Evolutionary conservation across 2,329 filamentous ascomycete species (phyloP), one percentile per base, ranked within the genome.

Genomic region (Alternaria incomplexa): DNA sequence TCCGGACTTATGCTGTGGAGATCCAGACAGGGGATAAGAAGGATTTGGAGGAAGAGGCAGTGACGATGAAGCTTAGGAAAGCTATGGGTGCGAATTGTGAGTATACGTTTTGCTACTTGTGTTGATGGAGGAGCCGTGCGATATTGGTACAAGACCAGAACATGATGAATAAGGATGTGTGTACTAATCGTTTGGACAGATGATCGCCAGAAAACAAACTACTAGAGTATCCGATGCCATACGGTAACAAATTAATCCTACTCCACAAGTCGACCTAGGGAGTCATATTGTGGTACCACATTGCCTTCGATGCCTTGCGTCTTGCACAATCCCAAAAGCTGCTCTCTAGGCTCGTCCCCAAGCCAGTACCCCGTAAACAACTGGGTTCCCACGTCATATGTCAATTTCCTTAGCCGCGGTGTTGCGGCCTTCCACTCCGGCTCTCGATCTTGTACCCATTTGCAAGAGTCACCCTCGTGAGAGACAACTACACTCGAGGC

Each of bases 21-120:
- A 83, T 91, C 53, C 88, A 90, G 72, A 87, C 88, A 3, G 81
- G 83, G 63, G 87, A 90, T 70, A 84, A 81, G 78, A 79, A 80
- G 26, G 90, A 92, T 73, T 77, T 92, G 58, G 85, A 87, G 17
- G 87, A 89, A 79, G 81, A 82, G 65, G 88, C 89, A 20, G 85
- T 92, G 55, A 87, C 91, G 15, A 77, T 84, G 63, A 81, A 85
- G 73, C 79, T 91, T 79, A 82, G 89, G 77, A 89, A 87, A 81
- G 89, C 87, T 5, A 90, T 90, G 58, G 90, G 90, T 30, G 89
- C 89, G 15, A 90, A 91, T 79, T 92, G 91, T 84, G 89, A 91
- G 75, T 73, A 36, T 8, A 23, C 48, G 30, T 52, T 52, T 52
- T 52, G 28, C 48, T 52, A 36, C 25, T 36, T 52, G 10, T 52